Base-by-base conservation (phyloP, 1,284 basidiomycete species). In the Sanguinoderma infundibulare region DNA sequence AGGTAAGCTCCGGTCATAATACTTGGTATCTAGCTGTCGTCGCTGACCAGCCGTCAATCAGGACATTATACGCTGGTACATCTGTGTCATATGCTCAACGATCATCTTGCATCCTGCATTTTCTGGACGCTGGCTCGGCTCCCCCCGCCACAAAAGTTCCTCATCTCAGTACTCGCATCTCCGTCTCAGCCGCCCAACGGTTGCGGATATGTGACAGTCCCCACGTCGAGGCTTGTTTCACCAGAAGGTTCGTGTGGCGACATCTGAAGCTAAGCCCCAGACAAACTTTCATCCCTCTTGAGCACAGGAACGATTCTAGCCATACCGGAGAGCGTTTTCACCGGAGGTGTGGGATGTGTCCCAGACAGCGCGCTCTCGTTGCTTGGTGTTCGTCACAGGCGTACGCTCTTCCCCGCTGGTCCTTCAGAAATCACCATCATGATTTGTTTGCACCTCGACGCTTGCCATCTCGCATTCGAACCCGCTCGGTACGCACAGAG, bases 71-170 rank as follows among this genome's bases (percentile, higher is more conserved):
- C 46, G 17, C 32, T 32, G 46, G 32, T 49, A 49, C 46, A 30
- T 49, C 46, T 52, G 22, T 52, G 32, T 50, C 32, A 30, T 26
- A 36, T 52, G 34, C 28, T 17, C 17, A 32, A 24, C 10, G 46
- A 49, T n/a, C 50, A 36, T 38, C 50, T 52, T 38, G 50, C 40
- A 42, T 42, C n/a, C n/a, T 35, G 34, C 46, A 20, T 49, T 32
- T 20, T 32, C 46, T n/a, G n/a, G 9, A 49, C 28, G 2, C 7
- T 28, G 17, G 28, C 28, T 3, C 8, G 17, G 7, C 5, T 20
- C 15, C 10, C 28, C 17, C 15, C 7, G 8, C 14, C 26, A 47
- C 44, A 44, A 12, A 24, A 44, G 24, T 10, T 46, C 42, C 2
- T 6, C 24, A 26, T 28, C 24, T 46, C 24, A 15, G 24, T 28